Base-by-base conservation (phyloP, 2,329 filamentous ascomycete species). In the Alternaria solani region DNA sequence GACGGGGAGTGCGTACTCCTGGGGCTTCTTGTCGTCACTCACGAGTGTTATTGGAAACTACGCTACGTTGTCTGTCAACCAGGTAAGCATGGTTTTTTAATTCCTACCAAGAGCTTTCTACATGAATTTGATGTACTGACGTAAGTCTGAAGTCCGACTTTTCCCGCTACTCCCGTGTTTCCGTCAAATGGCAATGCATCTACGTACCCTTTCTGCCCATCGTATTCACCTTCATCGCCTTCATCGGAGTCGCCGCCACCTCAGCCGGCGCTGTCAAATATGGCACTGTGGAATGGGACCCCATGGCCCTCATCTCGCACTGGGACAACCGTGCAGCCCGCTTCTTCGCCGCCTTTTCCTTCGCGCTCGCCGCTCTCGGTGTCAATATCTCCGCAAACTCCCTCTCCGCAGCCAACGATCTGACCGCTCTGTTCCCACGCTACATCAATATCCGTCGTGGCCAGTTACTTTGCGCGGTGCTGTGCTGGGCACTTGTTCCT, bases 161-260 rank as follows among this genome's bases (percentile, higher is more conserved):
- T 76, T 81, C 81, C 3, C 81, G 83, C 53, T 84, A 84, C 73
- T 83, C 81, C 6, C 81, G 81, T 12, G 79, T 83, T 49, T 78
- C 67, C 18, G 79, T 82, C 1, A 81, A 81, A 57, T 85, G 82
- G 82, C 82, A 85, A 63, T 72, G 82, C 26, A 77, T 85, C 26
- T 84, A 84, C 67, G 79, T 84, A 18, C 82, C 82, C 9, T 79
- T 84, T 70, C 78, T 86, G 3, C 84, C 85, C 1, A 70, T 85
- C 6, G 75, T 86, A 61, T 85, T 85, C 73, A 85, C 84, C 16
- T 84, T 85, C 72, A 84, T 83, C 70, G 78, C 78, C 62, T 85
- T 81, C 73, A 84, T 86, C 61, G 87, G 87, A 32, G 88, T 89
- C 66, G 80, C 87, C 26, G 84, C 85, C 18, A 85, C 87, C 0